phyloP scores from a whole-genome alignment of 2,329 filamentous ascomycete species.

The Exophiala calicioides region DNA sequence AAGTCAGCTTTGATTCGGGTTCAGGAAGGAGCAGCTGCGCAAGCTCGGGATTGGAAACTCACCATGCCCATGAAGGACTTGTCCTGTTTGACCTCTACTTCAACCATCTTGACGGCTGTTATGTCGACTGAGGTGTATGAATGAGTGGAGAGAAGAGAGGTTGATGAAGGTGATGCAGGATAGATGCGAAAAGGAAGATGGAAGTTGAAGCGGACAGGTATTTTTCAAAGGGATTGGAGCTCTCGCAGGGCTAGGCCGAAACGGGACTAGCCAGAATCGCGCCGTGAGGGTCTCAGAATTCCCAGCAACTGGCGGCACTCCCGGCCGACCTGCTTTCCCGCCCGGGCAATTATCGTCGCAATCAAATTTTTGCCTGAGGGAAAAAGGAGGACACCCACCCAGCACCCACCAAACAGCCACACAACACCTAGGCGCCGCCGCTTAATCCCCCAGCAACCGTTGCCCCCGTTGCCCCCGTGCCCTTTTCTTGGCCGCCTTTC shows the following conservation, averaged over 20 bases:
- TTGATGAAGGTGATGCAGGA: constrained; percentile 38
- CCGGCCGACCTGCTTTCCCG: constrained; percentile 15
- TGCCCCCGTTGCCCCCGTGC: not conserved
- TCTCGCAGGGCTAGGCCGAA: constrained; percentile 20
- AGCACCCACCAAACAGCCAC: not conserved
- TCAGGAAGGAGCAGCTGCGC: not conserved
- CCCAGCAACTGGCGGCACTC: constrained; percentile 2
- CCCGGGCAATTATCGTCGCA: constrained; percentile 26
- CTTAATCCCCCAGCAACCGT: not conserved
- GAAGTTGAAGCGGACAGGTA: constrained; percentile 38
- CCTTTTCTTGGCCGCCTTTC: not conserved
- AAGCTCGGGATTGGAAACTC: constrained; percentile 4
- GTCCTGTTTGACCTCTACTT: constrained; percentile 51
- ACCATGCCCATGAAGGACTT: constrained; percentile 52
- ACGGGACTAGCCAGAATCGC: constrained; percentile 12
- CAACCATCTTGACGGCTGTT: constrained; percentile 46
- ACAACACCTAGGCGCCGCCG: not conserved
- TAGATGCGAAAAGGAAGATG: constrained; percentile 35
- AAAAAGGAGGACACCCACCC: constrained; percentile 11
- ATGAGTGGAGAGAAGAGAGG: constrained; percentile 38
- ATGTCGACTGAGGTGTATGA: constrained; percentile 32
- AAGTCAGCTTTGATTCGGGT: constrained; percentile 19
- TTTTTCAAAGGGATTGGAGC: constrained; percentile 26
- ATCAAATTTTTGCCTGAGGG: constrained; percentile 20
- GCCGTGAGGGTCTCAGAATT: not conserved